Evolutionary conservation across 805 yeast species (phyloP).

Genomic region (Kuraishia piskuri): DNA sequence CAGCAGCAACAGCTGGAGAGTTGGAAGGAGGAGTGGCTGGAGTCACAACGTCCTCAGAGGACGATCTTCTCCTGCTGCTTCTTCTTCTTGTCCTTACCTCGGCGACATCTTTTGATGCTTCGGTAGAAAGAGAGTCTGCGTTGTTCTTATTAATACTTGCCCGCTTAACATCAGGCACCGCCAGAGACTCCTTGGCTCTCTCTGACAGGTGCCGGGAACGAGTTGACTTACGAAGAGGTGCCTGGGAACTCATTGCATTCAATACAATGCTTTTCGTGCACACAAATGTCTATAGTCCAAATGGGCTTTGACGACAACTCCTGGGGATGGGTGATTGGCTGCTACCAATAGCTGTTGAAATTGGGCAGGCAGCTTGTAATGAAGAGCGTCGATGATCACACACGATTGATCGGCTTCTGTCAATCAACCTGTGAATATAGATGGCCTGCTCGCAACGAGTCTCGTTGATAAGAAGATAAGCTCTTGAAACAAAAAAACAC

Average conservation of each 20-base stretch:
- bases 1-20: background rate
- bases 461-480: too few species aligned
- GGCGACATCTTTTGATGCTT: background rate
- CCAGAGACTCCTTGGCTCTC: slow-evolving; percentile 6
- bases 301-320: background rate
- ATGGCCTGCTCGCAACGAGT: too few species aligned
- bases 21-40: background rate
- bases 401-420: background rate
- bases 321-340: too few species aligned
- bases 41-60: background rate
- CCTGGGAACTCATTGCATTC: background rate
- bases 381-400: background rate
- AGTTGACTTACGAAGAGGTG: slow-evolving; percentile 10
- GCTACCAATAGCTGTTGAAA: background rate
- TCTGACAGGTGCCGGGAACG: slow-evolving; percentile 13
- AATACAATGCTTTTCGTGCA: background rate
- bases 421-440: background rate
- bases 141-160: background rate
- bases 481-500: too few species aligned
- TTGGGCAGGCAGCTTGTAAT: background rate
- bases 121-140: background rate
- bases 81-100: background rate
- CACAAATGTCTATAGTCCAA: background rate
- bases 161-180: background rate
- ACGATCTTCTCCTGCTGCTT: background rate